These are phyloP conservation scores for Aspergillus brasiliensis DNA, from an alignment of 2,329 filamentous ascomycete genomes.

Conservation along the genomic window DNA sequence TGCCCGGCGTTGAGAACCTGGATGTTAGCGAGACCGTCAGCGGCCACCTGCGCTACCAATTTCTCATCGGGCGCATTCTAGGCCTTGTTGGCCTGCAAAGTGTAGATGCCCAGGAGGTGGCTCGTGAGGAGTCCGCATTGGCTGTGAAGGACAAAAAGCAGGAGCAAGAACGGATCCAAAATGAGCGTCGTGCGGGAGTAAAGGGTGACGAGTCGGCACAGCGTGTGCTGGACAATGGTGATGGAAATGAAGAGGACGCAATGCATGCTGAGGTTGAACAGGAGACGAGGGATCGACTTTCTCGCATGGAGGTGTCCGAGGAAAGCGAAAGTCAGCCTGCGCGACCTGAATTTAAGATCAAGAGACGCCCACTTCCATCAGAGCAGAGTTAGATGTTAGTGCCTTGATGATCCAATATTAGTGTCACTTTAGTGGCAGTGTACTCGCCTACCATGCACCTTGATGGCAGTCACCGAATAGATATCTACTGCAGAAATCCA, in stretches of 20 bases:
- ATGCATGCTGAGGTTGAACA: slow-evolving; percentile 33
- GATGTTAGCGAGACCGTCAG: slow-evolving; percentile 66
- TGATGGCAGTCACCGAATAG: neutral
- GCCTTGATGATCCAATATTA: neutral
- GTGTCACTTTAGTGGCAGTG: neutral
- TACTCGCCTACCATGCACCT: neutral
- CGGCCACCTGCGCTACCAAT: slow-evolving; percentile 71
- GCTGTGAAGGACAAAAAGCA: slow-evolving; percentile 42
- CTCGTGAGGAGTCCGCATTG: slow-evolving; percentile 47
- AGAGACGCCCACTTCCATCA: neutral
- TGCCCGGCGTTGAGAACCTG: slow-evolving; percentile 62
- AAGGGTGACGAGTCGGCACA: slow-evolving; percentile 20
- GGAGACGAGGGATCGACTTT: slow-evolving; percentile 34
- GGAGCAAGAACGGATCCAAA: slow-evolving; percentile 36
- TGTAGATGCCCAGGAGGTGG: slow-evolving; percentile 52
- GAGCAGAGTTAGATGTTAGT: neutral
- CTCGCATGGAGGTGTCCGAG: slow-evolving; percentile 8
- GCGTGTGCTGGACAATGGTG: slow-evolving; percentile 17
- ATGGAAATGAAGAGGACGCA: neutral
- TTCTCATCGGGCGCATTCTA: slow-evolving; percentile 67
- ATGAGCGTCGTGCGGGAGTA: slow-evolving; percentile 33
- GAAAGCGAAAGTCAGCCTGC: neutral
- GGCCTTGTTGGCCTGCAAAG: slow-evolving; percentile 70
- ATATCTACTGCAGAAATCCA: too few relatives aligned
- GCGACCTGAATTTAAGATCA: neutral